Percentiles rank a stretch among this genome's conserved stretches.
Conservation (phyloP, 257 asterid genomes). For the Lycium ferocissimum region DNA sequence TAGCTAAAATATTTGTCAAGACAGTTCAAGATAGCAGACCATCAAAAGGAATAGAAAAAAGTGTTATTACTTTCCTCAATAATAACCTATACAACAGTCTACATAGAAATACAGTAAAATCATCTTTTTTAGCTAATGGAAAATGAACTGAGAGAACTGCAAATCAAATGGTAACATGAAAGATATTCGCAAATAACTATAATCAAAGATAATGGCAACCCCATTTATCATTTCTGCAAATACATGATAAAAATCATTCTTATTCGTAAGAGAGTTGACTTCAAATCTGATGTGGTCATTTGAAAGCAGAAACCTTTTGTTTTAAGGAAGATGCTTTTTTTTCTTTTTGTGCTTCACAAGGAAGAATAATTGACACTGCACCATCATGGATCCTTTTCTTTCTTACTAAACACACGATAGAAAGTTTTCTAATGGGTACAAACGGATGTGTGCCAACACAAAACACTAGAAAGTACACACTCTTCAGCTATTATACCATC, state of each 20-base stretch:
- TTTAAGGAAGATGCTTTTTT: neutral
- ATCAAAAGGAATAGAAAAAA: neutral
- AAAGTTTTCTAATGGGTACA: neutral
- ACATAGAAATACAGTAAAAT: neutral
- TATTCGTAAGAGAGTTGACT: neutral
- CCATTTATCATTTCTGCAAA: neutral
- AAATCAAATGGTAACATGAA: slow-evolving; percentile 7
- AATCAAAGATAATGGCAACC: neutral
- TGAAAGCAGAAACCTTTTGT: slow-evolving; percentile 13
- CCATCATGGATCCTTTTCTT: neutral
- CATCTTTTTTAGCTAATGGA: neutral
- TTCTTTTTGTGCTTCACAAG: neutral
- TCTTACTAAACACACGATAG: neutral
- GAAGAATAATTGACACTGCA: neutral
- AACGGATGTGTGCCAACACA: neutral
- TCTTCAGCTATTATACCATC: slow-evolving; percentile 1
- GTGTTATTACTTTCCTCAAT: neutral
- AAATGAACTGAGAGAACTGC: neutral
- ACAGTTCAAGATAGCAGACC: neutral
- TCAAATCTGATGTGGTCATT: neutral
- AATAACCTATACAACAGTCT: neutral
- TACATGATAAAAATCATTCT: neutral
- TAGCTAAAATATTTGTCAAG: slow-evolving; percentile 17
- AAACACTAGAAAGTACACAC: neutral
- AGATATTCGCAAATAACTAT: neutral